A percentile compares a stretch with the other conserved stretches of the same genome.
phyloP scores from a whole-genome alignment of 208 protist species.

The Angomonas deanei region DNA sequence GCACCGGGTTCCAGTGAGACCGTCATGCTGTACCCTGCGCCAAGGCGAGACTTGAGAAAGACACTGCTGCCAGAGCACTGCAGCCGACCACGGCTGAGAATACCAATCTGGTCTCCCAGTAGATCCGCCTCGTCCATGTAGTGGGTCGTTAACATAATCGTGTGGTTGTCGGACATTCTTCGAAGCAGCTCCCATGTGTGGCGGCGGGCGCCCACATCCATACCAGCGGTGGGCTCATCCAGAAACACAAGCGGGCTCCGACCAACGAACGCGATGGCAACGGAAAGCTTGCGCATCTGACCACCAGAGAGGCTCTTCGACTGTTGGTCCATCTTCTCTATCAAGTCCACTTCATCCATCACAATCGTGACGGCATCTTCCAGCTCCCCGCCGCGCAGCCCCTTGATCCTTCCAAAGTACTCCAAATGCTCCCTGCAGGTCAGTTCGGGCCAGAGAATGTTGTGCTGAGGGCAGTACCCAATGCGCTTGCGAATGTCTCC shows the following conservation, averaged over 20 bases:
- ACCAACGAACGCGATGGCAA: slow-evolving; percentile 81
- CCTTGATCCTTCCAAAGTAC: slow-evolving; percentile 88
- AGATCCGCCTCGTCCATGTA: slow-evolving; percentile 98
- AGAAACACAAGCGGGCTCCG: slow-evolving; percentile 69
- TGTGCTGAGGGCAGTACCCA: slow-evolving; percentile 92
- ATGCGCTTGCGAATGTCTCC: slow-evolving; percentile 54
- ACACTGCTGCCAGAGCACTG: slow-evolving; percentile 51
- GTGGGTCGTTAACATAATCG: slow-evolving; percentile 84
- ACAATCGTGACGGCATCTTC: slow-evolving; percentile 29
- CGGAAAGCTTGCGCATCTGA: slow-evolving; percentile 84
- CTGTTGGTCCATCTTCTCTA: slow-evolving; percentile 25
- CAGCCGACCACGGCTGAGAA: slow-evolving; percentile 73
- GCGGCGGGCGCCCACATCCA: slow-evolving; percentile 79
- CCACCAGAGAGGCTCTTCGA: slow-evolving; percentile 64
- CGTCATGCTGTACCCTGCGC: slow-evolving; percentile 52
- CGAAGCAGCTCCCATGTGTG: slow-evolving; percentile 79
- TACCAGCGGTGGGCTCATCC: slow-evolving; percentile 87
- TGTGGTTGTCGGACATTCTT: slow-evolving; percentile 33
- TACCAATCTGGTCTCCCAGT: slow-evolving; percentile 86
- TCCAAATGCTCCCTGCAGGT: slow-evolving; percentile 86
- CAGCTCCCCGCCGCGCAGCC: slow-evolving; percentile 22
- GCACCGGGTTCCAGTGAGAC: slow-evolving; percentile 19
- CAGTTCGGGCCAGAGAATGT: slow-evolving; percentile 89
- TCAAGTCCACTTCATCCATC: slow-evolving; percentile 38
- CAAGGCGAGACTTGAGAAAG: slow-evolving; percentile 60